Evolutionary conservation across 176 grass and related monocot genomes (phyloP).

Genomic region (Zoysia pacifica): DNA sequence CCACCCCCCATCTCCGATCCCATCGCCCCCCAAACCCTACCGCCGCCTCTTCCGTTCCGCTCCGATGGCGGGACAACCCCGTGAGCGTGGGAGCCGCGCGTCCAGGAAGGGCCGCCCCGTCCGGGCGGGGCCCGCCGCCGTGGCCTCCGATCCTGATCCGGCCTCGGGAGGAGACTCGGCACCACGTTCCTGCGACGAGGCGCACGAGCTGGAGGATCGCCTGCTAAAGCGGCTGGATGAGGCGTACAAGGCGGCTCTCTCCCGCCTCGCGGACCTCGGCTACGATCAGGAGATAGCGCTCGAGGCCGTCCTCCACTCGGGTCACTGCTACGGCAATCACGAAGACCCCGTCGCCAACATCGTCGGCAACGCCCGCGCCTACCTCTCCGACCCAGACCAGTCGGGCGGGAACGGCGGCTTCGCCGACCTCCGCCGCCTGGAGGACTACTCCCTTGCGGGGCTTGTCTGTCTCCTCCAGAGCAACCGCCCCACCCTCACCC

Average conservation of each 20-base stretch:
- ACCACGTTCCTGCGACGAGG: conserved; percentile 58
- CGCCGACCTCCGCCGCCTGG: conserved; percentile 73
- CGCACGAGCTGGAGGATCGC: conserved; percentile 72
- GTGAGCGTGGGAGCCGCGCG: conserved; percentile 46
- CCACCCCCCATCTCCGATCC: conserved; percentile 33
- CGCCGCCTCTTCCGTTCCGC: neutral
- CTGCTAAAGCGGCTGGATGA: conserved; percentile 78
- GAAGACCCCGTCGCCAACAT: conserved; percentile 77
- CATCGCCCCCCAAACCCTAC: conserved; percentile 37
- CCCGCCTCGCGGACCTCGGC: conserved; percentile 59
- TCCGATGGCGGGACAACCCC: conserved; percentile 48
- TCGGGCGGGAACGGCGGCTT: conserved; percentile 46
- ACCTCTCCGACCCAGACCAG: conserved; percentile 52
- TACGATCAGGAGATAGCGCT: conserved; percentile 68
- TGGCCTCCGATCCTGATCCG: conserved; percentile 54
- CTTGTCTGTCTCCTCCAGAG: conserved; percentile 91
- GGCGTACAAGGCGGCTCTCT: conserved; percentile 77
- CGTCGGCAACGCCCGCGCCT: conserved; percentile 62
- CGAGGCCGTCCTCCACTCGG: conserved; percentile 71
- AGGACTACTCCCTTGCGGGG: conserved; percentile 89
- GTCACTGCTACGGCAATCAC: conserved; percentile 75
- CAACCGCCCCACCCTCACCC: conserved; percentile 61
- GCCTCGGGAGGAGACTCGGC: conserved; percentile 32
- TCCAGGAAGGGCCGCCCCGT: conserved; percentile 23
- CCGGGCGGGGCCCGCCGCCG: neutral